A percentile compares a stretch with the other conserved stretches of the same genome.
These are phyloP conservation scores for Carex arenaria DNA, from an alignment of 202 grass and related monocot species.

Conservation along the genomic window DNA sequence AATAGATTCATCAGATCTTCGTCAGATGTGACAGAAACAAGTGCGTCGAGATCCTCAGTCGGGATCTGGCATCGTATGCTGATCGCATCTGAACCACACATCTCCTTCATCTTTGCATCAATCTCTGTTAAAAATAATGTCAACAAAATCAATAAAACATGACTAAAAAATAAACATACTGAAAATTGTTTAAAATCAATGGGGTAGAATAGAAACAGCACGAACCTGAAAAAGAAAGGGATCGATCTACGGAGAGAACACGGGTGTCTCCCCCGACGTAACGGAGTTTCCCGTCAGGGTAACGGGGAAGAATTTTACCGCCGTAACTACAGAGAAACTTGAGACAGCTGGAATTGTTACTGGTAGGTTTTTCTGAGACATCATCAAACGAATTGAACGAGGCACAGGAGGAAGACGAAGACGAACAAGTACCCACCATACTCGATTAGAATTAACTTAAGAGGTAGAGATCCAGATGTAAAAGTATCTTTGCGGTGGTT, in stretches of 20 bases:
- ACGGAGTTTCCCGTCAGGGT: slow-evolving; percentile 60
- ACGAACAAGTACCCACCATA: slow-evolving; percentile 47
- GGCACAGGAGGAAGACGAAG: slow-evolving; percentile 55
- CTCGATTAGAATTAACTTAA: neutral
- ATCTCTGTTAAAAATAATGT: slow-evolving; percentile 33
- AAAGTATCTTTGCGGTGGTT: neutral
- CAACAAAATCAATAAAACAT: neutral
- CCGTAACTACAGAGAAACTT: slow-evolving; percentile 90
- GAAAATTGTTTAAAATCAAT: neutral
- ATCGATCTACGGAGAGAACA: slow-evolving; percentile 48
- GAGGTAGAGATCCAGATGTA: neutral
- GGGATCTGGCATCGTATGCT: slow-evolving; percentile 70
- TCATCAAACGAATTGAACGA: slow-evolving; percentile 53
- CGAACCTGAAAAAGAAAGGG: slow-evolving; percentile 45
- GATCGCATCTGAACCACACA: slow-evolving; percentile 50
- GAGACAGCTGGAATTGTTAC: neutral
- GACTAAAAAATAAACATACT: neutral
- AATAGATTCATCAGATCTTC: slow-evolving; percentile 65
- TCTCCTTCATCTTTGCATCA: slow-evolving; percentile 49
- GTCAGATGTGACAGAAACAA: slow-evolving; percentile 64
- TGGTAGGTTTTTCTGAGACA: slow-evolving; percentile 14
- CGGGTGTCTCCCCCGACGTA: slow-evolving; percentile 76
- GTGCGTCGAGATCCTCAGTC: slow-evolving; percentile 78
- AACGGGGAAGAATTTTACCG: slow-evolving; percentile 69
- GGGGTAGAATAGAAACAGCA: neutral